Conservation (phyloP, 2,329 filamentous ascomycete genomes). For the Ophiostoma novo-ulmi region DNA sequence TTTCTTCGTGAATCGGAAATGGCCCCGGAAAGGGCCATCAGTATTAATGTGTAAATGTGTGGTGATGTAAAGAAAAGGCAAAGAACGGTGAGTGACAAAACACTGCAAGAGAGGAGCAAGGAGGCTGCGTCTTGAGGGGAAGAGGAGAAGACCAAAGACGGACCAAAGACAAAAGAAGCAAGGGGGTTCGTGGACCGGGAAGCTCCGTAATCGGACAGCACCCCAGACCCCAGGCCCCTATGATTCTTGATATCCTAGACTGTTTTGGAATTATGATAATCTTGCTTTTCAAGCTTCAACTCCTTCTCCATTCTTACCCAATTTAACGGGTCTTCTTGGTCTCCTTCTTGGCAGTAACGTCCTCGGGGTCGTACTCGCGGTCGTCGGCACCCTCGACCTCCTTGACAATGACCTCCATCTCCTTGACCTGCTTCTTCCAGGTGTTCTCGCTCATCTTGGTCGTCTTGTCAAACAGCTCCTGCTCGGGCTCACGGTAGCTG, state of each 20-base stretch:
- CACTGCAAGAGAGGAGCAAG: not conserved
- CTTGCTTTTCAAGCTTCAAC: no score
- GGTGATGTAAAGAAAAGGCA: not conserved
- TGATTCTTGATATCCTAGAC: not conserved
- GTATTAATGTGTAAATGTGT: not conserved
- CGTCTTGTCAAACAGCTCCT: constrained; percentile 77
- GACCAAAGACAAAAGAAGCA: not conserved
- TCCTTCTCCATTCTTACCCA: not conserved
- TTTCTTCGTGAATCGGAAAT: not conserved
- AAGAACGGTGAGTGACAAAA: not conserved
- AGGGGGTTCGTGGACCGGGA: not conserved
- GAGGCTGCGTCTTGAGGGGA: not conserved
- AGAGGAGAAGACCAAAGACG: not conserved
- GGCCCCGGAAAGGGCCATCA: not conserved
- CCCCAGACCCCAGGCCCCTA: not conserved
- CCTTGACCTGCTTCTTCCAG: constrained; percentile 71
- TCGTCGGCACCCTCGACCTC: constrained; percentile 60
- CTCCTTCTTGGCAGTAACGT: constrained; percentile 26
- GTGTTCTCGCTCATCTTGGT: constrained; percentile 77
- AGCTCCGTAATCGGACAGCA: not conserved
- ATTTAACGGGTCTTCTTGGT: constrained; percentile 42
- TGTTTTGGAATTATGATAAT: not conserved
- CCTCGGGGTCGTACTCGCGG: constrained; percentile 41
- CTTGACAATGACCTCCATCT: constrained; percentile 70
- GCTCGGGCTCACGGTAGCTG: constrained; percentile 80